These are phyloP conservation scores for Sordaria brevicollis DNA, from an alignment of 495 filamentous ascomycete genomes.

Conservation along the genomic window DNA sequence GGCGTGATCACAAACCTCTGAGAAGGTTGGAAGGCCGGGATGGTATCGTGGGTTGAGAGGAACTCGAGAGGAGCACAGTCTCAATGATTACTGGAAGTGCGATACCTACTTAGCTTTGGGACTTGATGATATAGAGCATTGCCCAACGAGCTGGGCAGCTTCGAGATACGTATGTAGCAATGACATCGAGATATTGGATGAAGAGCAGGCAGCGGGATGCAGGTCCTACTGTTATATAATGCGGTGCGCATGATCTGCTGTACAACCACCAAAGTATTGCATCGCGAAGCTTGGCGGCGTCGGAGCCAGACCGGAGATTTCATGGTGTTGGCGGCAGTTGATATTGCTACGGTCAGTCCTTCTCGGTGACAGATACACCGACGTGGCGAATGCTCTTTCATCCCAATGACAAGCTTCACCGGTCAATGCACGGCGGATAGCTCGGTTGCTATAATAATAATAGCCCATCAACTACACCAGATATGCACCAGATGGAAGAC, in stretches of 20 bases:
- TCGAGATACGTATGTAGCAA: too few relatives aligned
- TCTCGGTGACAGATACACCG: neutral
- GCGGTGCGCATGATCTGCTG: neutral
- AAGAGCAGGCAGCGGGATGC: too few relatives aligned
- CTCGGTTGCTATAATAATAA: neutral
- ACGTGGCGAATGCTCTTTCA: neutral
- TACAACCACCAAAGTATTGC: neutral
- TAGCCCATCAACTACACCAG: neutral
- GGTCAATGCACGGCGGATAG: neutral
- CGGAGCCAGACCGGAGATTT: too few relatives aligned
- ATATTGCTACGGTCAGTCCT: neutral
- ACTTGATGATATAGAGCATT: neutral
- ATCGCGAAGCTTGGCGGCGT: neutral
- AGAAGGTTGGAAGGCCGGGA: neutral
- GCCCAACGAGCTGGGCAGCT: neutral
- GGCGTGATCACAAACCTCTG: neutral
- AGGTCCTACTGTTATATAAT: too few relatives aligned
- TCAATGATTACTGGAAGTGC: too few relatives aligned
- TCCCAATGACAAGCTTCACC: neutral
- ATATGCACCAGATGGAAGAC: neutral
- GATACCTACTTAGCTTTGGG: neutral
- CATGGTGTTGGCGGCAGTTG: neutral
- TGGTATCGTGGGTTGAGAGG: constrained; percentile 7
- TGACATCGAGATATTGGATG: too few relatives aligned
- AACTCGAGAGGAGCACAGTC: neutral